Evolutionary conservation across 495 filamentous ascomycete species (phyloP).

Genomic region (Stereocaulon alpinum): DNA sequence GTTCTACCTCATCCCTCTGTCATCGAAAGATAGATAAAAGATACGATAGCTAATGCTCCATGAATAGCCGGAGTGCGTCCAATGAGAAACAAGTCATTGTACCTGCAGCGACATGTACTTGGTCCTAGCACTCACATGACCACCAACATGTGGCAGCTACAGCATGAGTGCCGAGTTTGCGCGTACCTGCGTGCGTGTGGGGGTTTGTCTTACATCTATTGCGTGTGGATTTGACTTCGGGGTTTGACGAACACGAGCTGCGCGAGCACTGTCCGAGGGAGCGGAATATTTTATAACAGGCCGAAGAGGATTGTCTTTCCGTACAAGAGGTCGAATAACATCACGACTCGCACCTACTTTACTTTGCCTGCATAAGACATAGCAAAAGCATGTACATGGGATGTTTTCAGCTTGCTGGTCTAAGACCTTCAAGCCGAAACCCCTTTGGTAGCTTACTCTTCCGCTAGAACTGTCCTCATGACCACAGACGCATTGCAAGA

Average conservation of each 20-base stretch:
- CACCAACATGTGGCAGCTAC: slow-evolving; percentile 4
- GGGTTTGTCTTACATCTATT: not conserved
- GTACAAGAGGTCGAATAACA: not conserved
- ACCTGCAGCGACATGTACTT: not conserved
- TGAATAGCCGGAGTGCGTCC: not conserved
- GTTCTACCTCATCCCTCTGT: not conserved
- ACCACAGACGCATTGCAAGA: no score
- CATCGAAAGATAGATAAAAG: not conserved
- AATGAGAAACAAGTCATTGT: not conserved
- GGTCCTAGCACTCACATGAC: not conserved
- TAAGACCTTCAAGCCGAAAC: not conserved
- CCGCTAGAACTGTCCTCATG: no score
- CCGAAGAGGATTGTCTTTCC: not conserved
- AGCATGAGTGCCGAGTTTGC: not conserved
- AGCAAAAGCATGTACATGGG: not conserved
- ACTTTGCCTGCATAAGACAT: not conserved
- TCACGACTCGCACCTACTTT: not conserved
- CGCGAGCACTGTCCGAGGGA: not conserved
- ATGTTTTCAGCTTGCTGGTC: not conserved
- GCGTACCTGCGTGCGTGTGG: slow-evolving; percentile 15
- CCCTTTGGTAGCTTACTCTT: not conserved
- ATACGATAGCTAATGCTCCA: not conserved
- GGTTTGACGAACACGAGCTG: not conserved
- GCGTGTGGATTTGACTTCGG: not conserved
- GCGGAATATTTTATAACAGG: slow-evolving; percentile 4